Base-by-base conservation (phyloP, 139 green algal genomes). In the Asterochloris erici region DNA sequence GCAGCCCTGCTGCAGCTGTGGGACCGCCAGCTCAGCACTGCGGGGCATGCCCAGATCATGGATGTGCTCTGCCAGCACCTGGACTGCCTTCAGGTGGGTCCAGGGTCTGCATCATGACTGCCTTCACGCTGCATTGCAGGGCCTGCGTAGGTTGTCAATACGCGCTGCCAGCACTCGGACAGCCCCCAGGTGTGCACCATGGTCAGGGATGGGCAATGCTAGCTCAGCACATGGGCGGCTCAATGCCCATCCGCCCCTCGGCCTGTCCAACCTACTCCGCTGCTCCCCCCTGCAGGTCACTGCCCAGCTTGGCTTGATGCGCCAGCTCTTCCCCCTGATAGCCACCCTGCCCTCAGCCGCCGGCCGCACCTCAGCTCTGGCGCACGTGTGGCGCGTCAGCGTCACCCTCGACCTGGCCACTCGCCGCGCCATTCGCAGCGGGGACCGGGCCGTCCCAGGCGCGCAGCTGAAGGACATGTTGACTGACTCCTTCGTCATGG, bases 1-100 rank as follows among this genome's bases (percentile, higher is more conserved):
- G 79, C 78, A 23, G 64, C 83, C n/a, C 79, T 84, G n/a, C 14
- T 81, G 47, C 74, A 87, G 78, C 83, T 87, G 64, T 87, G 83
- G 83, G 83, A 87, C 64, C 28, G 74, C 26, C 77, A 80, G 47
- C 61, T n/a, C 24, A 68, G 73, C 63, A 23, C 24, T 16, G 63
- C 70, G 9, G 78, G 68, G 13, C 78, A 70, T 63, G 70, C 73
- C 6, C 78, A 87, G 73, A 38, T 87, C 26, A 73, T 87, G 63
- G 78, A 23, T 12, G 66, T 81, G 10, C 21, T 87, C 17, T 63
- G 64, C 14, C 14, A 54, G 12, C 68, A 77, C 63, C 54, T 86
- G 23, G 21, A 63, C 21, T 60, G 26, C 10, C 83, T 86, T 19
- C 78, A 83, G 78, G 77, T 82, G 16, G 11, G 60, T 27, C 21